phyloP scores from a whole-genome alignment of 805 yeast species.

The Isabelozyma heimii region DNA sequence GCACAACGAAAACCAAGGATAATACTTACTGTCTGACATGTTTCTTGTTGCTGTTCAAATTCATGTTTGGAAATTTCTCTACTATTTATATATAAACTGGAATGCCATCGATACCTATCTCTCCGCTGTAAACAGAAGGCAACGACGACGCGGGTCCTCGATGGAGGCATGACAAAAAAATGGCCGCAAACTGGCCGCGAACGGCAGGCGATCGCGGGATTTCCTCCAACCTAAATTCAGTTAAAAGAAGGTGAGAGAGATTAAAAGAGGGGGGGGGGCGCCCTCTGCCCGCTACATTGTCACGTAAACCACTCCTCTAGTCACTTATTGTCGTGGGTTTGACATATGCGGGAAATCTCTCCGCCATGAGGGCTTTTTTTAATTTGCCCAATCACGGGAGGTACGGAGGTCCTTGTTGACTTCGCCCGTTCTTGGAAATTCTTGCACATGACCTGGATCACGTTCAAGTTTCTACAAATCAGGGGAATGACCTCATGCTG shows the following conservation, averaged over 20 bases:
- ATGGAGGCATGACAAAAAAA: neutral
- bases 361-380: no score
- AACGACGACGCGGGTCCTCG: neutral
- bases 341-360: no score
- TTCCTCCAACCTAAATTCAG: neutral
- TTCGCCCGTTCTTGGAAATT: no score
- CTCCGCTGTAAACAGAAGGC: no score
- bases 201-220: neutral
- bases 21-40: constrained; percentile 1
- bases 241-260: neutral
- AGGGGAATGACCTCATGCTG: neutral
- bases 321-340: no score
- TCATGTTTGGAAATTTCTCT: neutral
- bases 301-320: no score
- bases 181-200: neutral
- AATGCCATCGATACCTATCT: no score
- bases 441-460: neutral
- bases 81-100: no score
- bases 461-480: neutral
- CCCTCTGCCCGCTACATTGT: no score
- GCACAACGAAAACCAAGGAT: neutral
- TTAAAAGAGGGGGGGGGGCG: no score
- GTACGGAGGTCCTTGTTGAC: no score
- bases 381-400: no score
- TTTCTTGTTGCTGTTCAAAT: neutral